These are phyloP conservation scores for Trametes versicolor DNA, from an alignment of 1,284 basidiomycete genomes.

Conservation along the genomic window DNA sequence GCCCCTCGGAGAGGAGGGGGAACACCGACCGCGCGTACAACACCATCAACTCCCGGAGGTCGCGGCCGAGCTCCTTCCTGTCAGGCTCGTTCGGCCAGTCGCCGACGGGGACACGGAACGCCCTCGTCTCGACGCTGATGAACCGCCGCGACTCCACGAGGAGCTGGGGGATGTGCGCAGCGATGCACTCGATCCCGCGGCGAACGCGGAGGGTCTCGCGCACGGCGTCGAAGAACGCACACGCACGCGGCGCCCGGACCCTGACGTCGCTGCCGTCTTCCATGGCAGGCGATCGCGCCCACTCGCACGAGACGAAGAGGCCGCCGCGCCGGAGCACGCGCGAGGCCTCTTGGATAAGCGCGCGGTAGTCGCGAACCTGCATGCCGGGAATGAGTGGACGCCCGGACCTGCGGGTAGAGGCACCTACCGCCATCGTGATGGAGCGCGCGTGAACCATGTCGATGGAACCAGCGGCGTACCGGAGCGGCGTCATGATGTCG, in stretches of 20 bases:
- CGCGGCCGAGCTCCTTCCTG: conserved; percentile 48
- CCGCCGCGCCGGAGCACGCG: conserved; percentile 72
- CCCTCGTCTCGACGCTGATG: conserved; percentile 45
- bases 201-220: conserved; percentile 47
- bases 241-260: conserved; percentile 32
- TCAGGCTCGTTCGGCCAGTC: conserved; percentile 51
- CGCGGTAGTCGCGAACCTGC: conserved; percentile 60
- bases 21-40: conserved; percentile 51
- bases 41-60: conserved; percentile 43
- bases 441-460: conserved; percentile 72
- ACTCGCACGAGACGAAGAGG: conserved; percentile 72
- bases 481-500: conserved; percentile 60
- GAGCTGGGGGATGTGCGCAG: conserved; percentile 46
- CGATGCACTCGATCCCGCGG: conserved; percentile 50
- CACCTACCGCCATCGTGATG: conserved; percentile 65
- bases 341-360: conserved; percentile 61
- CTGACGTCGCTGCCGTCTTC: conserved; percentile 44
- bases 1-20: conserved; percentile 53
- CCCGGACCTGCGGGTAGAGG: neutral
- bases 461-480: conserved; percentile 60
- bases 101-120: conserved; percentile 58
- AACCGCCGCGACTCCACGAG: conserved; percentile 52
- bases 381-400: conserved; percentile 11
- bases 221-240: conserved; percentile 55
- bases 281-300: conserved; percentile 56